Evolutionary conservation across 805 yeast species (phyloP).

Genomic region (Brettanomyces naardenensis): DNA sequence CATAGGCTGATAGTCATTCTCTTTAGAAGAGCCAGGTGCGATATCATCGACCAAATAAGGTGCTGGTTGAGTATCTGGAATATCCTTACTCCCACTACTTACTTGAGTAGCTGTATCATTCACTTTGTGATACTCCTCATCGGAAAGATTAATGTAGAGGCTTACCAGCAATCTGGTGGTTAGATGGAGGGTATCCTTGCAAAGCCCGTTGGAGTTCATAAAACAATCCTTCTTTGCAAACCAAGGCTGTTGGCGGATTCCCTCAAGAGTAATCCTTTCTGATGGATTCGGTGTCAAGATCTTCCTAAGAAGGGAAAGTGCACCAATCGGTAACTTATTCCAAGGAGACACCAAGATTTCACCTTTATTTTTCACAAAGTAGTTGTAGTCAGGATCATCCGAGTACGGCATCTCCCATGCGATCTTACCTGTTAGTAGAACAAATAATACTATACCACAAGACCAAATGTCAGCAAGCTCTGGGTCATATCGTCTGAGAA

Average conservation of each 20-base stretch:
- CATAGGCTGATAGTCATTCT: conserved; percentile 17
- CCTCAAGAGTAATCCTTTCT: conserved; percentile 33
- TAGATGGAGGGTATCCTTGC: conserved; percentile 43
- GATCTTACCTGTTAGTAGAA: conserved; percentile 53
- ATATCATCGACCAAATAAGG: conserved; percentile 32
- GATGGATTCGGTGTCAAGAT: conserved; percentile 42
- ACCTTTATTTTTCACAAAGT: conserved; percentile 34
- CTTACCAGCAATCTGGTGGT: conserved; percentile 44
- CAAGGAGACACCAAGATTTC: conserved; percentile 43
- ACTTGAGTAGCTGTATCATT: conserved; percentile 11
- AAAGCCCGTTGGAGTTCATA: conserved; percentile 37
- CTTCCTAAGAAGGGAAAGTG: conserved; percentile 43
- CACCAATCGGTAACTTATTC: conserved; percentile 41
- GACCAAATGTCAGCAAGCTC: conserved; percentile 62
- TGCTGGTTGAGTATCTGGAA: conserved; percentile 39
- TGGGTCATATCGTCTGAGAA: conserved; percentile 43
- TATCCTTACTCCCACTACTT: neutral
- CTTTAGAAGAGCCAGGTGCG: conserved; percentile 6
- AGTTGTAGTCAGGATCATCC: conserved; percentile 37
- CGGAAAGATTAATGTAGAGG: conserved; percentile 45
- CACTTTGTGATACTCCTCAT: conserved; percentile 32
- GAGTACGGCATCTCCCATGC: conserved; percentile 64
- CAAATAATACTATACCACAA: conserved; percentile 57
- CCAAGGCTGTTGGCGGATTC: conserved; percentile 51
- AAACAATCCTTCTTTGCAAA: conserved; percentile 35